Evolutionary conservation across 1,284 basidiomycete species (phyloP).

Genomic region (Fomitopsis palustris): DNA sequence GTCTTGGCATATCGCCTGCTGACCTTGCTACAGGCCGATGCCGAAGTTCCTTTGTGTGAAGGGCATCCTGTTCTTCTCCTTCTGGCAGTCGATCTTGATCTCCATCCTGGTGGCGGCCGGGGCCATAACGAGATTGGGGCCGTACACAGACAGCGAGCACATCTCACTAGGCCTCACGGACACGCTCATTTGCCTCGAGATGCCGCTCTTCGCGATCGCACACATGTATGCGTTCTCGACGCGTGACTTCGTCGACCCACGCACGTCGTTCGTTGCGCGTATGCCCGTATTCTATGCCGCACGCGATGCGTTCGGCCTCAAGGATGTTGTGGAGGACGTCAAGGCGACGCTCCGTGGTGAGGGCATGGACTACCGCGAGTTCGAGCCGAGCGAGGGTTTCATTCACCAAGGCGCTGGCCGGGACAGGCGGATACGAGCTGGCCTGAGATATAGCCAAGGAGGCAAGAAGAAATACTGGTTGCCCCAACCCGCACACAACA

Average conservation of each 20-base stretch:
- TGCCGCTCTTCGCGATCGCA: slow-evolving; percentile 95
- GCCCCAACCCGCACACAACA: slow-evolving; percentile 57
- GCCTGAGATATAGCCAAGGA: slow-evolving; percentile 86
- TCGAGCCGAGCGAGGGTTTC: slow-evolving; percentile 92
- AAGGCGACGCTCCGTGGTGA: slow-evolving; percentile 83
- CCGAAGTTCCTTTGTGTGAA: slow-evolving; percentile 98
- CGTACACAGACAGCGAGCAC: slow-evolving; percentile 87
- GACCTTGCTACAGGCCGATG: slow-evolving; percentile 48
- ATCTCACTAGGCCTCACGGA: slow-evolving; percentile 91
- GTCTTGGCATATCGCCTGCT: slow-evolving; percentile 1
- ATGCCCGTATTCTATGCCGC: slow-evolving; percentile 87
- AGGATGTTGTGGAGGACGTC: slow-evolving; percentile 87
- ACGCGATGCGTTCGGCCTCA: slow-evolving; percentile 81
- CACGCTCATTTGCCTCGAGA: slow-evolving; percentile 91
- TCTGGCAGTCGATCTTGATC: slow-evolving; percentile 92
- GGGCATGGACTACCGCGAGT: slow-evolving; percentile 93
- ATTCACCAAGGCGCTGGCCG: slow-evolving; percentile 86
- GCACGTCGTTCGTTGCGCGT: slow-evolving; percentile 72
- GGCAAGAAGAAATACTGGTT: slow-evolving; percentile 91
- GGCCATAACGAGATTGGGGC: slow-evolving; percentile 75
- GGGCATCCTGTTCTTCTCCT: slow-evolving; percentile 96
- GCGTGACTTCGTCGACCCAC: slow-evolving; percentile 77
- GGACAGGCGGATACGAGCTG: slow-evolving; percentile 82
- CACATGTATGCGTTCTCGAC: slow-evolving; percentile 89
- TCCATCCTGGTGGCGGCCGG: slow-evolving; percentile 86